Evolutionary conservation across 345 rosid genomes (phyloP).

Genomic region (Syzygium jambos): DNA sequence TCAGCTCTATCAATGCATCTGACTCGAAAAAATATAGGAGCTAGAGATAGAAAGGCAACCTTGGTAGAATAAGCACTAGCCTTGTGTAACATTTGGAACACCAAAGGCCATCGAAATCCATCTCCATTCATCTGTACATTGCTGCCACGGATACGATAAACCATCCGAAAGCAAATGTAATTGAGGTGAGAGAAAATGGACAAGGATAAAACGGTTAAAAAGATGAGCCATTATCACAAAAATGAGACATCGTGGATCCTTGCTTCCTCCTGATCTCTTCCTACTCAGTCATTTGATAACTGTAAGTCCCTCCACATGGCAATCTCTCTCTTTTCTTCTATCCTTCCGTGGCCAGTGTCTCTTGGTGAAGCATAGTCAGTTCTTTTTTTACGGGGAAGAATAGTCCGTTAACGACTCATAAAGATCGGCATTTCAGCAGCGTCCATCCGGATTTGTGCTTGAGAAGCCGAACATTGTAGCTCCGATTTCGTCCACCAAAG

Average conservation of each 20-base stretch:
- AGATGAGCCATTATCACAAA: not conserved
- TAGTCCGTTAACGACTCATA: not conserved
- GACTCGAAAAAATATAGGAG: not conserved
- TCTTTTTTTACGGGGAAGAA: no score
- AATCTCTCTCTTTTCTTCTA: not conserved
- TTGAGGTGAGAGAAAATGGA: not conserved
- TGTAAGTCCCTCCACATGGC: not conserved
- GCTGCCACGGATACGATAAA: not conserved
- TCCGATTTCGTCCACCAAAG: not conserved
- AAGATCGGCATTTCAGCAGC: not conserved
- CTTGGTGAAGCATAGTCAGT: not conserved
- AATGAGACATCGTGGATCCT: not conserved
- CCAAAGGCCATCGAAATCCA: not conserved
- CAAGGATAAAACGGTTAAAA: not conserved
- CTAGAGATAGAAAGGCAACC: not conserved
- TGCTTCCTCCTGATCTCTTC: not conserved
- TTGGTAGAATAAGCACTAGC: not conserved
- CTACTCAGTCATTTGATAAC: not conserved
- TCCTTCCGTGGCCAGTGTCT: not conserved
- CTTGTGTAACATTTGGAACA: not conserved
- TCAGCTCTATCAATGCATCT: not conserved
- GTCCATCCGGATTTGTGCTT: not conserved
- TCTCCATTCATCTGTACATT: constrained; percentile 3
- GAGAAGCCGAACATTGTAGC: not conserved
- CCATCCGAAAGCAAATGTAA: not conserved